phyloP scores from a whole-genome alignment of 129 eudicot species.

The Flaveria linearis region DNA sequence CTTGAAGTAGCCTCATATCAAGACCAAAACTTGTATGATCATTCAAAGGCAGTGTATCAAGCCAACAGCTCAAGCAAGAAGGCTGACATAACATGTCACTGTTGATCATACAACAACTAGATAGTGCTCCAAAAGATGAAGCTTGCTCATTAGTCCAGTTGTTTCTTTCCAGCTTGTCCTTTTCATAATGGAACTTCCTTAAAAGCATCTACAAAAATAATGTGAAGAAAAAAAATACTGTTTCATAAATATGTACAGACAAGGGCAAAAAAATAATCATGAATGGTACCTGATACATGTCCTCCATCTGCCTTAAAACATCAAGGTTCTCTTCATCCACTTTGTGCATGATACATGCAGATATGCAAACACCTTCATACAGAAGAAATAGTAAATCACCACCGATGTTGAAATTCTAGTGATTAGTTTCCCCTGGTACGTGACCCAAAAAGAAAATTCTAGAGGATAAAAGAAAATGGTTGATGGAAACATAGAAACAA shows the following conservation, averaged over 20 bases:
- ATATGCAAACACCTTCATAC: slow-evolving; percentile 70
- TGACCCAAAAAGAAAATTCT: too few species aligned
- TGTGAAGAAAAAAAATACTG: not conserved
- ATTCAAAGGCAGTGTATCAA: slow-evolving; percentile 54
- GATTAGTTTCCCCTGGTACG: too few species aligned
- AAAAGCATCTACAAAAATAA: slow-evolving; percentile 50
- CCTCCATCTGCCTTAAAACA: slow-evolving; percentile 59
- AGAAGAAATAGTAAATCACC: slow-evolving; percentile 20
- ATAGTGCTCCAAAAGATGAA: slow-evolving; percentile 24
- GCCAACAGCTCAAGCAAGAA: slow-evolving; percentile 63
- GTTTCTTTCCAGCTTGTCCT: slow-evolving; percentile 46
- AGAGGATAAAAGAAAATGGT: too few species aligned
- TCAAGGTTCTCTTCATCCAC: slow-evolving; percentile 38
- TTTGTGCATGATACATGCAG: slow-evolving; percentile 48
- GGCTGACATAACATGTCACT: slow-evolving; percentile 44
- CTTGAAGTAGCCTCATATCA: slow-evolving; percentile 67
- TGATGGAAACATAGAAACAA: too few species aligned
- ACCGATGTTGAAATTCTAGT: not conserved
- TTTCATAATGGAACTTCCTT: slow-evolving; percentile 57
- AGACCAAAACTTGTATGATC: slow-evolving; percentile 63
- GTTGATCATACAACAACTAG: slow-evolving; percentile 60
- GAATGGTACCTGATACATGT: slow-evolving; percentile 65
- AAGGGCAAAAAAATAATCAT: not conserved
- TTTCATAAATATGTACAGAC: not conserved
- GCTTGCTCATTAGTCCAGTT: slow-evolving; percentile 27